Conservation (phyloP, 2,329 filamentous ascomycete species). For the Colletotrichum echinochloae region DNA sequence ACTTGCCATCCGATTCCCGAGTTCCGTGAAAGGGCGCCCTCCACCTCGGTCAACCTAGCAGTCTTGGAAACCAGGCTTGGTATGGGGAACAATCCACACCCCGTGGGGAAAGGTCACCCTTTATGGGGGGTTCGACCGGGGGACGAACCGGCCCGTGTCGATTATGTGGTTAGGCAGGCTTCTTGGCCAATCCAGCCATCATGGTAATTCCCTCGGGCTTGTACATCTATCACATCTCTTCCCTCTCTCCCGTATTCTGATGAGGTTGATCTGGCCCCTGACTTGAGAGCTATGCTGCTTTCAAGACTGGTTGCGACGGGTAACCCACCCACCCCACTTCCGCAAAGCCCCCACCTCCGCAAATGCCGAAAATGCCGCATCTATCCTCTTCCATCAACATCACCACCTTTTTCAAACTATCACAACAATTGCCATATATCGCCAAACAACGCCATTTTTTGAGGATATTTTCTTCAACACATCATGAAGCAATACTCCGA, state of each 20-base stretch:
- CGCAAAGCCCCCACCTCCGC: too few species aligned
- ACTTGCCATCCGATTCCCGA: conserved; percentile 38
- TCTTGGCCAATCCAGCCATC: neutral
- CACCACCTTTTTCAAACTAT: too few species aligned
- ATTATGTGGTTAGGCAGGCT: neutral
- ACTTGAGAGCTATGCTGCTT: conserved; percentile 28
- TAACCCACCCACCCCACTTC: too few species aligned
- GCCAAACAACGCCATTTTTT: too few species aligned
- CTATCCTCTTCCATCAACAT: too few species aligned
- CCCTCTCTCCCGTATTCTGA: neutral
- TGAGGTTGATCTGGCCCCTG: neutral
- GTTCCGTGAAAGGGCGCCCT: conserved; percentile 19
- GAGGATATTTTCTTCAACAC: too few species aligned
- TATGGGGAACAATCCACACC: conserved; percentile 29
- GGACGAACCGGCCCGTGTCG: conserved; percentile 21
- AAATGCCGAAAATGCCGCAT: too few species aligned
- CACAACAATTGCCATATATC: too few species aligned
- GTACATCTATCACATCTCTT: conserved; percentile 32
- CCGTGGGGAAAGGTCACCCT: conserved; percentile 33
- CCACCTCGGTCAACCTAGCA: neutral
- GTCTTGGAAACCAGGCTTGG: conserved; percentile 4
- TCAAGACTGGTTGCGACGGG: conserved; percentile 15
- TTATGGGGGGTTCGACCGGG: conserved; percentile 21
- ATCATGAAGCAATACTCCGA: too few species aligned
- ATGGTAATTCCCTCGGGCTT: neutral